phyloP scores from a whole-genome alignment of 2,329 filamentous ascomycete genomes.

The Berkeleyomyces rouxiae region DNA sequence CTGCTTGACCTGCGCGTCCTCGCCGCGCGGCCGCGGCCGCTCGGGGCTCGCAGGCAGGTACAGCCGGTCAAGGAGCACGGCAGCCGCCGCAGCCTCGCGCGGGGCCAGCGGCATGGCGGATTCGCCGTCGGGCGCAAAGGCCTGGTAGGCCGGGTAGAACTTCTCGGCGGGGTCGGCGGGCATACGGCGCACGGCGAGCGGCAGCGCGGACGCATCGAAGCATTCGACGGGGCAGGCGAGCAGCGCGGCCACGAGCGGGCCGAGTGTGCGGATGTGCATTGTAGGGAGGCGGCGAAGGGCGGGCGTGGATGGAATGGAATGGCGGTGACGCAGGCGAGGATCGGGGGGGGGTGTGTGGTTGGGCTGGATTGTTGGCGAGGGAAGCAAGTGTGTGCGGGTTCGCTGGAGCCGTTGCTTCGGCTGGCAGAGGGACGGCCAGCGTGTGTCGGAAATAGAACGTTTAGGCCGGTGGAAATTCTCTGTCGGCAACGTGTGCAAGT shows the following conservation, averaged over 20 bases:
- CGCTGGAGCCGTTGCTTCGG: too few species aligned
- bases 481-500: too few species aligned
- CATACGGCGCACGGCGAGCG: slow-evolving; percentile 57
- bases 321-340: not conserved
- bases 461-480: too few species aligned
- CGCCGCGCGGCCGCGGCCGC: slow-evolving; percentile 31
- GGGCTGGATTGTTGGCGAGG: too few species aligned
- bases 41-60: slow-evolving; percentile 3
- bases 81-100: slow-evolving; percentile 20
- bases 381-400: not conserved
- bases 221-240: slow-evolving; percentile 14
- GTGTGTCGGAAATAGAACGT: too few species aligned
- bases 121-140: slow-evolving; percentile 22
- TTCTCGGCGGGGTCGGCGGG: slow-evolving; percentile 53
- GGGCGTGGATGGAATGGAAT: not conserved
- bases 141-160: slow-evolving; percentile 52
- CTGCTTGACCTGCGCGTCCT: slow-evolving; percentile 18
- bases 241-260: slow-evolving; percentile 3
- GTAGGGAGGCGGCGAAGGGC: slow-evolving; percentile 4
- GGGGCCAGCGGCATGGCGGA: slow-evolving; percentile 18
- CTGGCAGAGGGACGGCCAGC: too few species aligned
- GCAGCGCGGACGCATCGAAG: slow-evolving; percentile 24
- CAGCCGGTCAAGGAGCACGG: slow-evolving; percentile 19
- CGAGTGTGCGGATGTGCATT: slow-evolving; percentile 22
- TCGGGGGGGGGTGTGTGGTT: too few species aligned